Base-by-base conservation (phyloP, 2,329 filamentous ascomycete species). In the Raffaelea arxii region DNA sequence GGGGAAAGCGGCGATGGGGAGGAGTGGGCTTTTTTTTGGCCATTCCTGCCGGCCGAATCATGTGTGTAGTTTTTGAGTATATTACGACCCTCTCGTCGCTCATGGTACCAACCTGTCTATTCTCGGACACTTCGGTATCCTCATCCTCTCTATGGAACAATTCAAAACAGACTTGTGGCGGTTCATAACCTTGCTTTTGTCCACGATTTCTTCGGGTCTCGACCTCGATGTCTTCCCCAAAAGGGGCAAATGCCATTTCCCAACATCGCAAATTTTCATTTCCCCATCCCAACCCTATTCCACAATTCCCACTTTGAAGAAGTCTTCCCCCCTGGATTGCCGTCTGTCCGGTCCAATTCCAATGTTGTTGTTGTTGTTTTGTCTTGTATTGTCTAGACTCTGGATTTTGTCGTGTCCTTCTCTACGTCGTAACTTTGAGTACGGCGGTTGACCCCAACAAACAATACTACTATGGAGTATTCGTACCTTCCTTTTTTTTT, bases 171-270 rank as follows among this genome's bases (percentile, higher is more conserved):
- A n/a, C n/a, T n/a, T n/a, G n/a, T n/a, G n/a, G n/a, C n/a, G n/a
- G n/a, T n/a, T n/a, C n/a, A n/a, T n/a, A n/a, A n/a, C n/a, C n/a
- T n/a, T n/a, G n/a, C n/a, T n/a, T n/a, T n/a, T n/a, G n/a, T n/a
- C n/a, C n/a, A n/a, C n/a, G n/a, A n/a, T n/a, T n/a, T n/a, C n/a
- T n/a, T n/a, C n/a, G n/a, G n/a, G n/a, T n/a, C n/a, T n/a, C n/a
- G n/a, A n/a, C n/a, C n/a, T n/a, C n/a, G n/a, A 14, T 6, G 27
- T 46, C 25, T 46, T 43, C 43, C 47, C 46, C 44, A 46, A 49
- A 46, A 25, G 12, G 51, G 51, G 25, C 25, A 53, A 53, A 49
- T 53, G 36, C 51, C 46, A 48, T 53, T n/a, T n/a, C n/a, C n/a
- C n/a, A n/a, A 46, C 47, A 46, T 43, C 30, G 37, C 44, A 49